These are phyloP conservation scores for Lactarius hatsudake DNA, from an alignment of 768 basidiomycete genomes.

Conservation along the genomic window DNA sequence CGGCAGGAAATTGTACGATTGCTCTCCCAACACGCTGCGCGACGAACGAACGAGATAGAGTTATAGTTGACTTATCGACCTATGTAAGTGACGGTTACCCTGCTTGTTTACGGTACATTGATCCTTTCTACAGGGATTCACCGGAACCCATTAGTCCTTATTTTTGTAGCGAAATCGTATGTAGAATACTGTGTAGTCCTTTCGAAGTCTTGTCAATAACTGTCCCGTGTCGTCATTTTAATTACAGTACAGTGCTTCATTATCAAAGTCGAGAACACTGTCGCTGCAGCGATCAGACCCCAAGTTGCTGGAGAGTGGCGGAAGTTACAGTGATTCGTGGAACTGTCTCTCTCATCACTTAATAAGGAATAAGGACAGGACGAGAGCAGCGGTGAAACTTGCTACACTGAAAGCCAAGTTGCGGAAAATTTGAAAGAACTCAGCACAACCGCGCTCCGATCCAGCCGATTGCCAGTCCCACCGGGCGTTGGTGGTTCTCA, in stretches of 20 bases:
- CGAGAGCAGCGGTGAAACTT: too few relatives aligned
- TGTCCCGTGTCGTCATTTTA: neutral
- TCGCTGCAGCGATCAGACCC: neutral
- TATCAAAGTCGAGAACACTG: neutral
- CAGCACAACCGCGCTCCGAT: neutral
- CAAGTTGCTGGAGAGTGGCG: too few relatives aligned
- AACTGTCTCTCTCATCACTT: neutral
- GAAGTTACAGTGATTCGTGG: too few relatives aligned
- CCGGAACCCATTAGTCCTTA: neutral
- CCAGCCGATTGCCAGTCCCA: too few relatives aligned
- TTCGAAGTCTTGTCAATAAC: neutral
- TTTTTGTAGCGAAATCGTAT: neutral
- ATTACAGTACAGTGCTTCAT: neutral
- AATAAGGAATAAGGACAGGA: too few relatives aligned
- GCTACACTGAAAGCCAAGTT: too few relatives aligned
- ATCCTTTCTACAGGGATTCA: neutral
- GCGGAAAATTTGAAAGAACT: neutral
- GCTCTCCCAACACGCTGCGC: neutral
- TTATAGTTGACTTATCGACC: too few relatives aligned
- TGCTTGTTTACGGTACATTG: neutral
- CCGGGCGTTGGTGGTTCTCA: too few relatives aligned
- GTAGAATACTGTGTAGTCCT: neutral
- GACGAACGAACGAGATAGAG: neutral
- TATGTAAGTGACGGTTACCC: neutral
- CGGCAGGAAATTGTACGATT: neutral